Percentiles rank a stretch among this genome's conserved stretches.
Evolutionary conservation across 306 rosid species (phyloP).

Genomic region (Trifolium subterraneum): DNA sequence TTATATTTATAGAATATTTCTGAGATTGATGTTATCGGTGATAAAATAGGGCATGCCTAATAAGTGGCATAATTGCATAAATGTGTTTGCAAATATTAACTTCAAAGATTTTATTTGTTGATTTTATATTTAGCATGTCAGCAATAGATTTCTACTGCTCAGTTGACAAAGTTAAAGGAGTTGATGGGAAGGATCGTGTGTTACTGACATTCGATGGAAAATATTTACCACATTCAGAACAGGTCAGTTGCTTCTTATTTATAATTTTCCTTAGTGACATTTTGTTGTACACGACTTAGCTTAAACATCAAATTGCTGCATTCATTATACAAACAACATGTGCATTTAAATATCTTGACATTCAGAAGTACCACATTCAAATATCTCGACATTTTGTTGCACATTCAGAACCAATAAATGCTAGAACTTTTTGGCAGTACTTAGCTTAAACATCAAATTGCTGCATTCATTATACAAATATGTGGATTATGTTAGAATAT

Average conservation of each 20-base stretch:
- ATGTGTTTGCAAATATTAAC: slow-evolving; percentile 10
- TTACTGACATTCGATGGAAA: slow-evolving; percentile 86
- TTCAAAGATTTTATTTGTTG: slow-evolving; percentile 27
- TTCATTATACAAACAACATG: no score
- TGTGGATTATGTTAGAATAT: slow-evolving; percentile 14
- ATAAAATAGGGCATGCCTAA: slow-evolving; percentile 24
- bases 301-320: no score
- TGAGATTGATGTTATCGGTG: slow-evolving; percentile 5
- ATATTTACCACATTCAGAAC: slow-evolving; percentile 81
- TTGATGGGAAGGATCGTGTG: slow-evolving; percentile 91
- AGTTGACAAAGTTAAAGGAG: slow-evolving; percentile 88
- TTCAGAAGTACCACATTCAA: no score
- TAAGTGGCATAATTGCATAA: background rate
- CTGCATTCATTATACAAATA: background rate
- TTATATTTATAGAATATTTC: slow-evolving; percentile 1
- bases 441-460: slow-evolving; percentile 25
- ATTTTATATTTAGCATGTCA: slow-evolving; percentile 74
- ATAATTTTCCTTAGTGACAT: slow-evolving; percentile 12
- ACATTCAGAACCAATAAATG: no score
- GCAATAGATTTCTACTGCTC: slow-evolving; percentile 97
- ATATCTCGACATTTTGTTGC: no score
- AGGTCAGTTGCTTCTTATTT: slow-evolving; percentile 60
- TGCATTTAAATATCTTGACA: no score
- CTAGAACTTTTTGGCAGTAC: background rate
- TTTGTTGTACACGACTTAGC: no score